These are phyloP conservation scores for Talaromyces sp. DNA, from an alignment of 2,329 filamentous ascomycete species.

Conservation along the genomic window DNA sequence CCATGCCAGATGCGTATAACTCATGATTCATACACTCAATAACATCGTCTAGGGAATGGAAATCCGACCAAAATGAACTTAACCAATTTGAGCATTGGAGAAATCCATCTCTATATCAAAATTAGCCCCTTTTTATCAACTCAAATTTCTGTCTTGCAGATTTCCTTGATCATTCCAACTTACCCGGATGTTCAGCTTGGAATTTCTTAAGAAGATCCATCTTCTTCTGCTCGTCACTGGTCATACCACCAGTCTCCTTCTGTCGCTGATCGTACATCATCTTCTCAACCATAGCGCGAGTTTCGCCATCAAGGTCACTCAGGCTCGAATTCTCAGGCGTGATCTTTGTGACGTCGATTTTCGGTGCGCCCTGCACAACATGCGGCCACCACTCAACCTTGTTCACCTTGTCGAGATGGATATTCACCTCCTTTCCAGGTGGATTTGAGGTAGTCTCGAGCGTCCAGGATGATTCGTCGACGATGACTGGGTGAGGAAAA, in stretches of 20 bases:
- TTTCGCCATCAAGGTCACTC: constrained; percentile 91
- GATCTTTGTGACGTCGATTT: constrained; percentile 95
- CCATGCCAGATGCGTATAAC: constrained; percentile 12
- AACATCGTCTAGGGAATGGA: constrained; percentile 1
- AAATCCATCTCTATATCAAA: constrained; percentile 64
- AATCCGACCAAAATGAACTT: constrained; percentile 14
- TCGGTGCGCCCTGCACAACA: constrained; percentile 81
- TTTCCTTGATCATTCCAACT: constrained; percentile 20
- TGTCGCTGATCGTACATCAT: constrained; percentile 99
- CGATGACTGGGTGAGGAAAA: constrained; percentile 74
- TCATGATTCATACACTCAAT: constrained; percentile 29
- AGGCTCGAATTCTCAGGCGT: constrained; percentile 89
- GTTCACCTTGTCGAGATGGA: constrained; percentile 94
- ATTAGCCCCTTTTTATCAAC: too few relatives aligned
- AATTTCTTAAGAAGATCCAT: constrained; percentile 90
- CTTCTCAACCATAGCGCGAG: constrained; percentile 97
- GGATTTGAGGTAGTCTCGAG: constrained; percentile 65
- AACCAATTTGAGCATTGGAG: constrained; percentile 64
- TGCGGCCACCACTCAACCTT: constrained; percentile 99
- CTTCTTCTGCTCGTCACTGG: constrained; percentile 95
- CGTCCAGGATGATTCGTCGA: constrained; percentile 95
- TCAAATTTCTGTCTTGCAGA: too few relatives aligned
- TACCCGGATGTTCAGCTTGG: constrained; percentile 71
- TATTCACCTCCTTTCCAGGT: constrained; percentile 71
- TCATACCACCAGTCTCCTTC: constrained; percentile 88